Percentiles rank a stretch among this genome's conserved stretches.
These are phyloP conservation scores for Mediolabrus comicus DNA, from an alignment of 108 stramenopile genomes.

Conservation along the genomic window DNA sequence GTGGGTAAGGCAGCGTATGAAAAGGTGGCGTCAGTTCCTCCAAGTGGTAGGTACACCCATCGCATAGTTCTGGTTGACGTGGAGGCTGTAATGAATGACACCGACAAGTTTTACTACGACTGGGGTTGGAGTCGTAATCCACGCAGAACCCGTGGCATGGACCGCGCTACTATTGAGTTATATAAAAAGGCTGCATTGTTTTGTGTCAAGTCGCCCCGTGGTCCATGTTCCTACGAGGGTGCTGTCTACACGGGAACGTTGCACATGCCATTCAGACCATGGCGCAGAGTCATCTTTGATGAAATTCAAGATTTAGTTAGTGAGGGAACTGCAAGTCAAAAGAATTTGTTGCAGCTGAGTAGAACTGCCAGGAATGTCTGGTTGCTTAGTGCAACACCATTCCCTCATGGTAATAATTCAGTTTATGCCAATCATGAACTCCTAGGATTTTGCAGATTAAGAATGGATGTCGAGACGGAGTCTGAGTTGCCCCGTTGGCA, in stretches of 20 bases:
- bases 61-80: slow-evolving; percentile 33
- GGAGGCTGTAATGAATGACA: slow-evolving; percentile 17
- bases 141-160: slow-evolving; percentile 6
- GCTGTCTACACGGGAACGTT: slow-evolving; percentile 24
- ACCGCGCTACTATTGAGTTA: slow-evolving; percentile 8
- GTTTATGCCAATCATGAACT: slow-evolving; percentile 36
- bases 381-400: slow-evolving; percentile 26
- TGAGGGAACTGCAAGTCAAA: slow-evolving; percentile 24
- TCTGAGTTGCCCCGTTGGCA: slow-evolving; percentile 8
- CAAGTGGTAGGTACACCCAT: slow-evolving; percentile 2
- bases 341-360: slow-evolving; percentile 34
- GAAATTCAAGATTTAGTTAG: slow-evolving; percentile 34
- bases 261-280: slow-evolving; percentile 26
- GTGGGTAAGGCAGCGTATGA: slow-evolving; percentile 22
- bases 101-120: slow-evolving; percentile 20
- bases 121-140: not conserved
- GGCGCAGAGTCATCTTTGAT: slow-evolving; percentile 35
- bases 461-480: slow-evolving; percentile 30
- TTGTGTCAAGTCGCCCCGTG: slow-evolving; percentile 24
- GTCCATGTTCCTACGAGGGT: slow-evolving; percentile 27
- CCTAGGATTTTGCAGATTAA: slow-evolving; percentile 27
- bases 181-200: slow-evolving; percentile 34
- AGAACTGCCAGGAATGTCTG: slow-evolving; percentile 31
- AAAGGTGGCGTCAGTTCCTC: slow-evolving; percentile 8
- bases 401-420: slow-evolving; percentile 24